phyloP scores from a whole-genome alignment of 805 yeast species.

The Kluyveromyces dobzhanskii region DNA sequence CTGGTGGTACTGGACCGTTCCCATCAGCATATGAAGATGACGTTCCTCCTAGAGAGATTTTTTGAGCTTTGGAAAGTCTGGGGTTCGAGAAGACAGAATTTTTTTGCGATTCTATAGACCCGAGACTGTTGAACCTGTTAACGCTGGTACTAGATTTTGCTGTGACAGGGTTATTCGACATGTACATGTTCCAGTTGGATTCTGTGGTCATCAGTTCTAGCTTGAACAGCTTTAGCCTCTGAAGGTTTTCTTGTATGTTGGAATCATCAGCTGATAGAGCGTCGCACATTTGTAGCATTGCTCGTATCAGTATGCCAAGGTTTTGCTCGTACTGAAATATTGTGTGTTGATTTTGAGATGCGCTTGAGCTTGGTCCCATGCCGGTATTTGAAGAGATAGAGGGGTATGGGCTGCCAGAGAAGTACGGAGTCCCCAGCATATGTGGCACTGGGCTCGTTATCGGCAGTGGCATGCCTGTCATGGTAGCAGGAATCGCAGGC shows the following conservation, averaged over 20 bases:
- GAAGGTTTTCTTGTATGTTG: background rate
- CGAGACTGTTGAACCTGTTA: conserved; percentile 8
- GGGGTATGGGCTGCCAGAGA: background rate
- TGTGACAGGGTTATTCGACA: background rate
- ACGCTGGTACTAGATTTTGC: background rate
- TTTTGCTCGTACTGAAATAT: conserved; percentile 2
- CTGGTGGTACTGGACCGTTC: background rate
- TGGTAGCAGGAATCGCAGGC: no score
- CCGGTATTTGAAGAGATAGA: conserved; percentile 1
- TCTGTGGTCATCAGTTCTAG: conserved; percentile 1
- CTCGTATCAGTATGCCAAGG: background rate
- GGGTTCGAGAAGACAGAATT: conserved; percentile 9
- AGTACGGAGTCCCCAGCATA: background rate
- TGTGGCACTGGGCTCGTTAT: conserved; percentile 1
- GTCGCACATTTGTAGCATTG: conserved; percentile 4
- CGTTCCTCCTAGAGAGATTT: conserved; percentile 1
- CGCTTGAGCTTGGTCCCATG: background rate
- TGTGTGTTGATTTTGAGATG: background rate
- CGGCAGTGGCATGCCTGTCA: background rate
- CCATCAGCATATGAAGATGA: background rate
- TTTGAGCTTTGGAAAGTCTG: conserved; percentile 6
- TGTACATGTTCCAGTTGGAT: conserved; percentile 1
- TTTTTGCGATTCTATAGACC: conserved; percentile 7
- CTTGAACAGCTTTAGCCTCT: background rate
- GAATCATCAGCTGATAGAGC: background rate